Percentiles rank a stretch among this genome's conserved stretches.
These are phyloP conservation scores for Metschnikowia lachancei DNA, from an alignment of 805 yeast genomes.

Conservation along the genomic window DNA sequence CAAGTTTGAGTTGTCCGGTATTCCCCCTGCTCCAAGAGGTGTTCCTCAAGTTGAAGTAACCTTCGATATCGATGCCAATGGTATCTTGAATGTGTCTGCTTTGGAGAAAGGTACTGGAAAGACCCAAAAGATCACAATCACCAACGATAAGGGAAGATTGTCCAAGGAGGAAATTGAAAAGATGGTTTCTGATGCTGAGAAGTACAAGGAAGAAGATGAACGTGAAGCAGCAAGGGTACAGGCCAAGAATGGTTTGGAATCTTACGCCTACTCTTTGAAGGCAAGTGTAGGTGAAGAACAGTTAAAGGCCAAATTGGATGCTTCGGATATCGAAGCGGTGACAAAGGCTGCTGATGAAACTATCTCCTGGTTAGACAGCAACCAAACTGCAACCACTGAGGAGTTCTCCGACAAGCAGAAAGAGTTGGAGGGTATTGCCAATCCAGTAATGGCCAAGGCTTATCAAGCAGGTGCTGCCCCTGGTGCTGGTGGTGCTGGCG, in stretches of 20 bases:
- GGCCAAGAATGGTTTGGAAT: conserved; percentile 84
- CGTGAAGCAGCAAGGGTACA: conserved; percentile 80
- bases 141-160: conserved; percentile 92
- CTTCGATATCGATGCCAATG: conserved; percentile 84
- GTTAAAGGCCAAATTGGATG: conserved; percentile 26
- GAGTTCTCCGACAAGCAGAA: conserved; percentile 41
- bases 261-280: conserved; percentile 80
- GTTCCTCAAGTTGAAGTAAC: conserved; percentile 88
- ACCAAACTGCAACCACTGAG: conserved; percentile 40
- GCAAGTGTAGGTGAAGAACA: conserved; percentile 50
- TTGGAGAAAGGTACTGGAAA: conserved; percentile 94
- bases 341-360: conserved; percentile 14
- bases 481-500: conserved; percentile 28
- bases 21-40: conserved; percentile 91
- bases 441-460: conserved; percentile 38
- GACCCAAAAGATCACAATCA: conserved; percentile 84
- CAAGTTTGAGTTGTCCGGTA: conserved; percentile 80
- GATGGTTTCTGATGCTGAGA: conserved; percentile 97
- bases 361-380: conserved; percentile 36
- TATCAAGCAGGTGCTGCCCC: conserved; percentile 30
- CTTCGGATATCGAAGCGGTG: conserved; percentile 13
- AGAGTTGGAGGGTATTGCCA: conserved; percentile 41
- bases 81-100: conserved; percentile 82
- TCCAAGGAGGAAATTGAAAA: conserved; percentile 92
- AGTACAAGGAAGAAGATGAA: conserved; percentile 88